These are phyloP conservation scores for Exophiala sp. DNA, from an alignment of 2,329 filamentous ascomycete genomes.

Conservation along the genomic window DNA sequence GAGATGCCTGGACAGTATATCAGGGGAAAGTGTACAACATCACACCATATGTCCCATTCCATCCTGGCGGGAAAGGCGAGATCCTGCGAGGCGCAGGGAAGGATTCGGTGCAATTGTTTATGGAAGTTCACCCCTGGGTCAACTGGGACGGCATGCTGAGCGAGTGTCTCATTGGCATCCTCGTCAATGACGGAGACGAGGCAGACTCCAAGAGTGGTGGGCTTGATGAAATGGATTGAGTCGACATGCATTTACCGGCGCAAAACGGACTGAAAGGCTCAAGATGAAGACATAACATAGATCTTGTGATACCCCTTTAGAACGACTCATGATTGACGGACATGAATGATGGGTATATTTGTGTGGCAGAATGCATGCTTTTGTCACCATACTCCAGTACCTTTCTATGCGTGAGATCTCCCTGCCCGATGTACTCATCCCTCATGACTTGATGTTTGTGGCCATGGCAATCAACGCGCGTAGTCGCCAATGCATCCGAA, in stretches of 20 bases:
- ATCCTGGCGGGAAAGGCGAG: constrained; percentile 72
- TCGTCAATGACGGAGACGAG: constrained; percentile 54
- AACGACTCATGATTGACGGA: constrained; percentile 5
- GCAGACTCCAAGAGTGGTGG: constrained; percentile 29
- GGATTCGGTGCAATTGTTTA: constrained; percentile 62
- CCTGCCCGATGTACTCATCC: background rate
- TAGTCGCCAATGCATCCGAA: no score
- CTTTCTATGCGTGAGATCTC: no score
- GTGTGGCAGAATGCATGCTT: background rate
- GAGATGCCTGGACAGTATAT: constrained; percentile 85
- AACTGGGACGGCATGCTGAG: constrained; percentile 66
- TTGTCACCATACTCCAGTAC: background rate
- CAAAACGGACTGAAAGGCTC: background rate
- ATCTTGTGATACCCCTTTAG: constrained; percentile 13
- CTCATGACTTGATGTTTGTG: background rate
- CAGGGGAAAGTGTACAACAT: constrained; percentile 94
- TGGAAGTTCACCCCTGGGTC: constrained; percentile 65
- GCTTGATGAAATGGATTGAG: constrained; percentile 61
- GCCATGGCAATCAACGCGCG: background rate
- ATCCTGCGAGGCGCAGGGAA: constrained; percentile 62
- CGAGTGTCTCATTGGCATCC: constrained; percentile 59
- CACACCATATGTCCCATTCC: constrained; percentile 81
- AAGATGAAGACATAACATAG: background rate
- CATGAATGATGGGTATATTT: background rate
- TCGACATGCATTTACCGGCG: constrained; percentile 3